Evolutionary conservation across 305 asterid genomes (phyloP).

Genomic region (Euphrasia arctica): DNA sequence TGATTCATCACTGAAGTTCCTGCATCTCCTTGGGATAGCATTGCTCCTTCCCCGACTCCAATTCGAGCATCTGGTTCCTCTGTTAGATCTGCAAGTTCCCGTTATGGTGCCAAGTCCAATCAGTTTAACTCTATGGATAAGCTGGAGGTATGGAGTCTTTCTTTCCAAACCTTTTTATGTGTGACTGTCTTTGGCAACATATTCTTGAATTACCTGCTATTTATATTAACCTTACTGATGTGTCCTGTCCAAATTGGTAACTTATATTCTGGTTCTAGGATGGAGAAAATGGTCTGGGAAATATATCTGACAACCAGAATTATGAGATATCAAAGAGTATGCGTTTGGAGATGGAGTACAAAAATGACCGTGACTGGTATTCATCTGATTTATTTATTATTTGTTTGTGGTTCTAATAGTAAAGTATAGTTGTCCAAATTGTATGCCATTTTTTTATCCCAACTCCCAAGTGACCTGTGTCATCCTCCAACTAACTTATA

Average conservation of each 20-base stretch:
- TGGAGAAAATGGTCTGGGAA: constrained; percentile 40
- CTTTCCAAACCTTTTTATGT: background rate
- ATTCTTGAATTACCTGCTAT: constrained; percentile 20
- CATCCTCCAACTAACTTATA: constrained; percentile 16
- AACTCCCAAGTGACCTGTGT: constrained; percentile 2
- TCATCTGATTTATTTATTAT: constrained; percentile 8
- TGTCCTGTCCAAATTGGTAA: background rate
- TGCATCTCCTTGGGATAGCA: constrained; percentile 90
- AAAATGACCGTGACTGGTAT: constrained; percentile 95
- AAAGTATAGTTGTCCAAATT: background rate
- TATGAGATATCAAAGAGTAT: constrained; percentile 73
- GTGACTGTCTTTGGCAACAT: background rate
- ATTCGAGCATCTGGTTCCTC: constrained; percentile 91
- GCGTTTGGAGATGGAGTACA: constrained; percentile 90
- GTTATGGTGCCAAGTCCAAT: constrained; percentile 56
- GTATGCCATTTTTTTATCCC: background rate
- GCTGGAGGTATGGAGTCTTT: constrained; percentile 50
- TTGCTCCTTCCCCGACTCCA: constrained; percentile 93
- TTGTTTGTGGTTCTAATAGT: background rate
- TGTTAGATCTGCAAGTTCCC: constrained; percentile 61
- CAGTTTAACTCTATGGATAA: constrained; percentile 38
- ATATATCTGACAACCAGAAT: constrained; percentile 43
- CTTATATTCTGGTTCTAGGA: constrained; percentile 45
- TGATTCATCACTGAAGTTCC: constrained; percentile 37
- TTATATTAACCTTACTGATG: constrained; percentile 12